A percentile compares a stretch with the other conserved stretches of the same genome.
Evolutionary conservation across 768 basidiomycete species (phyloP).

Genomic region (Xanthoconium stramineum): DNA sequence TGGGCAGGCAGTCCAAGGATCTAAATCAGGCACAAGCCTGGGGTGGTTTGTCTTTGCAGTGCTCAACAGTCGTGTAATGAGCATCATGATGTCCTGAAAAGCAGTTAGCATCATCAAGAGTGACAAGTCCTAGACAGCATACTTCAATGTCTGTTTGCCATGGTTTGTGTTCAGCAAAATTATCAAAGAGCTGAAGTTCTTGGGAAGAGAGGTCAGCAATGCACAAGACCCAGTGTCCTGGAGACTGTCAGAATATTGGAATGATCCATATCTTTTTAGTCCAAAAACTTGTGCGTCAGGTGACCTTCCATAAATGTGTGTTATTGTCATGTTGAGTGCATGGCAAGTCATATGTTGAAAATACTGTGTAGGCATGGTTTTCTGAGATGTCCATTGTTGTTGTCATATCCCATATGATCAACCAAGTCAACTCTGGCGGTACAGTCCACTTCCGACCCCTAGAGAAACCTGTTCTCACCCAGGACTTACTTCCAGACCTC

Average conservation of each 20-base stretch:
- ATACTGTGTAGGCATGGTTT: not conserved
- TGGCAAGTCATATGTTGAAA: not conserved
- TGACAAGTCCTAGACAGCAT: no score
- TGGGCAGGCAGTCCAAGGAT: not conserved
- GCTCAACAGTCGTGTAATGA: not conserved
- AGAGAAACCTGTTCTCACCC: no score
- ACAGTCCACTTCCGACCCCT: no score
- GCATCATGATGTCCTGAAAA: not conserved
- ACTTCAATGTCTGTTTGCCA: not conserved
- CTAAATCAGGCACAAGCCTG: not conserved
- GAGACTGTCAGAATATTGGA: not conserved
- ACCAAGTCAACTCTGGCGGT: no score
- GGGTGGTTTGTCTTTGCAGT: not conserved
- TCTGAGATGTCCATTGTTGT: no score
- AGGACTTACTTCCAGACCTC: no score
- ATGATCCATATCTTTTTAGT: constrained; percentile 7
- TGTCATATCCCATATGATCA: no score
- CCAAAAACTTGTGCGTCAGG: constrained; percentile 25
- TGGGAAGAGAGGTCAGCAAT: not conserved
- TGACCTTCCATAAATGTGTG: not conserved
- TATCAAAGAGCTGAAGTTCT: constrained; percentile 1
- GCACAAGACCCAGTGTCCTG: not conserved
- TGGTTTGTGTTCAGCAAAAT: not conserved
- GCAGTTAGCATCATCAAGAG: not conserved
- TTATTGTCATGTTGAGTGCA: no score